Evolutionary conservation across 441 rosid genomes (phyloP).

Genomic region (Biscutella laevigata): DNA sequence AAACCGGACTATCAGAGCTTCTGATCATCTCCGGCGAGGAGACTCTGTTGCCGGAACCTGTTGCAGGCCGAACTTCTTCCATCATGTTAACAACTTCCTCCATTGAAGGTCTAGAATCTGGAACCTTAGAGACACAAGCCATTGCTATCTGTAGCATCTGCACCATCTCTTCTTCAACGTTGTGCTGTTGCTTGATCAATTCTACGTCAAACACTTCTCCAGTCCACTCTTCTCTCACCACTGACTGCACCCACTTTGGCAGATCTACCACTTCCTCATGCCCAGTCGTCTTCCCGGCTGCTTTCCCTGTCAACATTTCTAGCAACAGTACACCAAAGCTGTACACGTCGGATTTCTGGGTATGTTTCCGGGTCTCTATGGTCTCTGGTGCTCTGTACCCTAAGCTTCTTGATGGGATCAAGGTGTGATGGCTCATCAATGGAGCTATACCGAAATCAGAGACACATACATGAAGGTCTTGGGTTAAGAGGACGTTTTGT

Average conservation of each 20-base stretch:
- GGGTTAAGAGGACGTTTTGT: constrained; percentile 49
- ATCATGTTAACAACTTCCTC: constrained; percentile 58
- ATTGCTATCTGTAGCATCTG: constrained; percentile 70
- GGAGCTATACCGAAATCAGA: constrained; percentile 62
- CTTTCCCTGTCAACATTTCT: constrained; percentile 66
- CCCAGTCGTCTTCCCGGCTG: constrained; percentile 44
- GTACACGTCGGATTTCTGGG: constrained; percentile 56
- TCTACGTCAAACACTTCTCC: constrained; percentile 71
- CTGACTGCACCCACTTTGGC: constrained; percentile 76
- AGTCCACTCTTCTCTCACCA: constrained; percentile 75
- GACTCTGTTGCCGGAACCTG: constrained; percentile 42
- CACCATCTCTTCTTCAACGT: constrained; percentile 66
- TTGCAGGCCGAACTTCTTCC: constrained; percentile 40
- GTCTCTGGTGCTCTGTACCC: constrained; percentile 68
- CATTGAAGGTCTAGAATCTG: constrained; percentile 53
- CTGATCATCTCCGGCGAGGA: constrained; percentile 40
- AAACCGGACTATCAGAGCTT: constrained; percentile 28
- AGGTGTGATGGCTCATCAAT: constrained; percentile 38
- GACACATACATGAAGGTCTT: constrained; percentile 46
- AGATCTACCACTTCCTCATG: constrained; percentile 59
- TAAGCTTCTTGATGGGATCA: constrained; percentile 42
- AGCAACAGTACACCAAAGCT: constrained; percentile 60
- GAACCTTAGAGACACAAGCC: constrained; percentile 54
- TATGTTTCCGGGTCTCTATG: constrained; percentile 44
- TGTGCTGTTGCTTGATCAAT: constrained; percentile 42